Evolutionary conservation across 2,329 filamentous ascomycete genomes (phyloP).

Genomic region (Pestalotiopsis sp.): DNA sequence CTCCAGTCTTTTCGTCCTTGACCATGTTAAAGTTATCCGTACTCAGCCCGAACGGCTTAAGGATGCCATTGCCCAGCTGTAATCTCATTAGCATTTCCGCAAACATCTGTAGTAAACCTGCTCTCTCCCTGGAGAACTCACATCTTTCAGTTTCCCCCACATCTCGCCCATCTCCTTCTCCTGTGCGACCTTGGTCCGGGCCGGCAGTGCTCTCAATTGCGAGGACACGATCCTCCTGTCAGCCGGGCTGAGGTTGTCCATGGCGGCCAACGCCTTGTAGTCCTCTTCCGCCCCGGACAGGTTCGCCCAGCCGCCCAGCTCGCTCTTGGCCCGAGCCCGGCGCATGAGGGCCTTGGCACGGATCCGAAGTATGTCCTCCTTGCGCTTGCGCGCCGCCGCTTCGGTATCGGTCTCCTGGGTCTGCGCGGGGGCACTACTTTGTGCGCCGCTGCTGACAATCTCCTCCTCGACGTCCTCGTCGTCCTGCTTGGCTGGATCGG

Average conservation of each 20-base stretch:
- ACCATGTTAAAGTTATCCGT: constrained; percentile 95
- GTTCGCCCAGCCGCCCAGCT: constrained; percentile 76
- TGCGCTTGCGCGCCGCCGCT: constrained; percentile 35
- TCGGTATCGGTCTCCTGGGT: constrained; percentile 30
- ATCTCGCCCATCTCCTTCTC: constrained; percentile 91
- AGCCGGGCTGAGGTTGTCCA: constrained; percentile 59
- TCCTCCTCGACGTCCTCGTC: constrained; percentile 51
- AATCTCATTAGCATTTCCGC: neutral
- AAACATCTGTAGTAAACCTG: neutral
- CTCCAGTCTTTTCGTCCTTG: constrained; percentile 85
- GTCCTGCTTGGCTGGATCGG: constrained; percentile 46
- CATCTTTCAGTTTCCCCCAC: constrained; percentile 93
- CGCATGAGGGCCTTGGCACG: constrained; percentile 81
- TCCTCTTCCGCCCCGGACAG: constrained; percentile 78
- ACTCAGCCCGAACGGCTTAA: constrained; percentile 91
- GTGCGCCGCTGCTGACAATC: constrained; percentile 60
- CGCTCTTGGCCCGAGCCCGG: constrained; percentile 70
- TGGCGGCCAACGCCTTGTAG: constrained; percentile 66
- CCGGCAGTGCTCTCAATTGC: constrained; percentile 67
- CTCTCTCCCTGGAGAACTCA: constrained; percentile 35
- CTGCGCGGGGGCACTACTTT: constrained; percentile 44
- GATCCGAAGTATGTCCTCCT: constrained; percentile 71
- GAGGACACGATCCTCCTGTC: constrained; percentile 69
- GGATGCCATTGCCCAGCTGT: constrained; percentile 81
- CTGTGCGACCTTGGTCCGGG: constrained; percentile 72